These are phyloP conservation scores for Phyllosticta paracitricarpa DNA, from an alignment of 2,329 filamentous ascomycete genomes.

Conservation along the genomic window DNA sequence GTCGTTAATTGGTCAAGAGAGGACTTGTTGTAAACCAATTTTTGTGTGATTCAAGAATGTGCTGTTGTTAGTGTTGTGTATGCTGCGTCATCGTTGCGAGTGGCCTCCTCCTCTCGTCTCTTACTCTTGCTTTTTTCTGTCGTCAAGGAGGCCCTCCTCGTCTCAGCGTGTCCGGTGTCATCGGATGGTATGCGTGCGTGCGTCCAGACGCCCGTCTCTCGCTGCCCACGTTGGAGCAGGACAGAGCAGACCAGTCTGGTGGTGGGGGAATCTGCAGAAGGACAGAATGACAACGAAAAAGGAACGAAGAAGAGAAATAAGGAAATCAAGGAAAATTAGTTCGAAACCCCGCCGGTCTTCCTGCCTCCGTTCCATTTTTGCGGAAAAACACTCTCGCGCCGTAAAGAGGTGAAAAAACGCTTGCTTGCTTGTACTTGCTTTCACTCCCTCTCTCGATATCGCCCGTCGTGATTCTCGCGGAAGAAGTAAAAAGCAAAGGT, in stretches of 20 bases:
- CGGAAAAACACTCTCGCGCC: background rate
- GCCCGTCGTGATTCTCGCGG: background rate
- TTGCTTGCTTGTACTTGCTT: background rate
- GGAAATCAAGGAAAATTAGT: background rate
- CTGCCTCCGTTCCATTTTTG: background rate
- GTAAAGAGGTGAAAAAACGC: background rate
- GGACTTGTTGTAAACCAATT: no score
- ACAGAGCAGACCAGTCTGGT: background rate
- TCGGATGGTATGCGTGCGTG: background rate
- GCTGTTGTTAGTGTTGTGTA: no score
- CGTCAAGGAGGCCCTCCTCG: background rate
- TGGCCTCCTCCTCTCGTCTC: background rate
- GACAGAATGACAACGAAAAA: background rate
- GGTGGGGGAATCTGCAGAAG: constrained; percentile 2
- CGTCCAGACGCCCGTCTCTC: background rate
- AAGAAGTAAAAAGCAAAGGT: background rate
- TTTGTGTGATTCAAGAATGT: no score
- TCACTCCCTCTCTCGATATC: background rate
- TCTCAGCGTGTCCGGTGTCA: background rate
- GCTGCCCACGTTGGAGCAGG: background rate
- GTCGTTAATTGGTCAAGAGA: background rate
- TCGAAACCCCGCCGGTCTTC: background rate
- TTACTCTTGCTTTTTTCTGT: background rate
- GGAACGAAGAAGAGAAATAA: background rate
- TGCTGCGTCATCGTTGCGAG: background rate